These are phyloP conservation scores for Taxawa tesnikishii DNA, from an alignment of 2,329 filamentous ascomycete species.

Conservation along the genomic window DNA sequence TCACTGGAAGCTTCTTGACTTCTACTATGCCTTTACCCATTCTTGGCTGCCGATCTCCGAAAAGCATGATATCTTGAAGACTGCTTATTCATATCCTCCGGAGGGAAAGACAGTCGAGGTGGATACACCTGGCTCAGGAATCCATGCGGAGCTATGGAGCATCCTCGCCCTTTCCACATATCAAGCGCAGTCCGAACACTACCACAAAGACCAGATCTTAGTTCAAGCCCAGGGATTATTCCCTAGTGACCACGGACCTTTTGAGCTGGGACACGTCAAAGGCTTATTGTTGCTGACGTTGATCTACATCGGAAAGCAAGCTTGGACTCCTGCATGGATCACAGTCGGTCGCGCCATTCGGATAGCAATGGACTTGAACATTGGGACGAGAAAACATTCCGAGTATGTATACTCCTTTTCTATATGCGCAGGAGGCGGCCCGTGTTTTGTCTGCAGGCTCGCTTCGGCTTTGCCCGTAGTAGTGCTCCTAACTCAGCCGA, in stretches of 20 bases:
- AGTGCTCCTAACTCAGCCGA: too few relatives aligned
- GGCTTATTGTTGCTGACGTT: slow-evolving; percentile 41
- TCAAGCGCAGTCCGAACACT: slow-evolving; percentile 15
- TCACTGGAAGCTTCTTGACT: slow-evolving; percentile 52
- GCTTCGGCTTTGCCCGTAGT: too few relatives aligned
- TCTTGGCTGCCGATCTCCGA: slow-evolving; percentile 66
- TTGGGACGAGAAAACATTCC: too few relatives aligned
- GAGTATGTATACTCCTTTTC: too few relatives aligned
- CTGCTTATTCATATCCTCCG: slow-evolving; percentile 42
- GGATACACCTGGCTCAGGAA: slow-evolving; percentile 17
- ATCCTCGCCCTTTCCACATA: slow-evolving; percentile 24
- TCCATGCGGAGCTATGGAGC: slow-evolving; percentile 33
- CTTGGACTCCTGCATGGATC: slow-evolving; percentile 49
- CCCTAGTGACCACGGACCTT: too few relatives aligned
- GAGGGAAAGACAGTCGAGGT: slow-evolving; percentile 23
- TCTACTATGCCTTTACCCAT: slow-evolving; percentile 65
- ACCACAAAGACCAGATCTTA: too few relatives aligned
- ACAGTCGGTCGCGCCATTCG: slow-evolving; percentile 53
- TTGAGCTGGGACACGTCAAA: slow-evolving; percentile 28
- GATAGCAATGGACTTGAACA: slow-evolving; percentile 29
- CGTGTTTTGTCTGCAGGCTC: too few relatives aligned
- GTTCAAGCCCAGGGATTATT: too few relatives aligned
- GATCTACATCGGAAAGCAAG: slow-evolving; percentile 47
- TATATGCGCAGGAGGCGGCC: too few relatives aligned
- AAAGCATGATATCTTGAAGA: slow-evolving; percentile 48